A percentile compares a stretch with the other conserved stretches of the same genome.
These are phyloP conservation scores for Harringtonia lauricola DNA, from an alignment of 2,329 filamentous ascomycete genomes.

Conservation along the genomic window DNA sequence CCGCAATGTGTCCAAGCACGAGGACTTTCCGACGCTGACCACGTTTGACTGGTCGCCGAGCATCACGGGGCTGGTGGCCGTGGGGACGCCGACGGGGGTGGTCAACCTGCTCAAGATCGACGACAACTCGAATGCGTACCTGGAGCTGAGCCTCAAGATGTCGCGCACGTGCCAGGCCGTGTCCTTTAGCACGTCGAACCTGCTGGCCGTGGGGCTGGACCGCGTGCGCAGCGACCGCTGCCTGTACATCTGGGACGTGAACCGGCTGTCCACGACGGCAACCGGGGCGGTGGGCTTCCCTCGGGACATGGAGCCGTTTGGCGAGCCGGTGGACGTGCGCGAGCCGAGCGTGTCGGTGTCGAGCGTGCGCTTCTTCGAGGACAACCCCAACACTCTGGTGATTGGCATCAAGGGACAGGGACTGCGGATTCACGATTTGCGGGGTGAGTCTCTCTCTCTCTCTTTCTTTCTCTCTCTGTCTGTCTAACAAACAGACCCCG, in stretches of 20 bases:
- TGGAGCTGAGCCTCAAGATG: slow-evolving; percentile 61
- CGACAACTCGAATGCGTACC: slow-evolving; percentile 52
- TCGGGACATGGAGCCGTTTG: slow-evolving; percentile 33
- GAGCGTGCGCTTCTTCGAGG: slow-evolving; percentile 72
- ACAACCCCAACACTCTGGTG: slow-evolving; percentile 63
- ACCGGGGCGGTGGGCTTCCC: slow-evolving; percentile 33
- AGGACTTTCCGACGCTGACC: slow-evolving; percentile 52
- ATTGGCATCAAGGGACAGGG: slow-evolving; percentile 67
- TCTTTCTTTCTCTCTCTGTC: slow-evolving; percentile 13
- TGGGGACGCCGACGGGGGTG: slow-evolving; percentile 65
- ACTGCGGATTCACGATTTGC: slow-evolving; percentile 65
- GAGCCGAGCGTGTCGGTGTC: slow-evolving; percentile 65
- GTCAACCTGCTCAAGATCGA: slow-evolving; percentile 66
- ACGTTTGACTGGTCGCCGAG: slow-evolving; percentile 58
- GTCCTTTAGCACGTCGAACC: slow-evolving; percentile 61
- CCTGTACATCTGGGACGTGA: slow-evolving; percentile 74
- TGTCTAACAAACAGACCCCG: slow-evolving; percentile 4
- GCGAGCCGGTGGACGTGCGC: slow-evolving; percentile 46
- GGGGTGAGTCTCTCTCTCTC: slow-evolving; percentile 40
- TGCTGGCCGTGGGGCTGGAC: slow-evolving; percentile 70
- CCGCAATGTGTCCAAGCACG: slow-evolving; percentile 44
- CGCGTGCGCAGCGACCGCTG: slow-evolving; percentile 73
- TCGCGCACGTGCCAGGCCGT: slow-evolving; percentile 72
- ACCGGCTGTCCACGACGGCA: slow-evolving; percentile 37
- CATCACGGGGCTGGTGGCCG: slow-evolving; percentile 55